Percentiles rank a stretch among this genome's conserved stretches.
Evolutionary conservation across 1,139 yeast species (phyloP).

Genomic region (Saccharomyces hybrid): DNA sequence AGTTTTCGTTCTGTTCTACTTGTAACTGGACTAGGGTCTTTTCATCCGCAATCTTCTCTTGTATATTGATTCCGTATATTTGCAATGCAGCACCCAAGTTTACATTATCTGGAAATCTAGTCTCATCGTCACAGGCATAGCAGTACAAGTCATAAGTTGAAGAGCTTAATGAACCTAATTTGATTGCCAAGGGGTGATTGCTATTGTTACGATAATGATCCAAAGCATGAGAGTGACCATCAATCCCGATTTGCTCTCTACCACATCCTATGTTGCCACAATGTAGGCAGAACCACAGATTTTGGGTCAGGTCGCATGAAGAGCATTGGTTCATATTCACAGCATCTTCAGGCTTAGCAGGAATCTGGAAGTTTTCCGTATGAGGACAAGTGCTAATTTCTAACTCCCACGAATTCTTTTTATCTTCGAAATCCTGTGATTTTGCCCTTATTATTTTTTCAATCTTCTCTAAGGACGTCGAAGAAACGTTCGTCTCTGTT

Average conservation of each 20-base stretch:
- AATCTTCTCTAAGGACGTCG: constrained; percentile 30
- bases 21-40: constrained; percentile 83
- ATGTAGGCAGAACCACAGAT: constrained; percentile 84
- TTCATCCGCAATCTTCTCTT: constrained; percentile 50
- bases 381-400: constrained; percentile 79
- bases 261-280: constrained; percentile 94
- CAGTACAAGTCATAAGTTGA: constrained; percentile 75
- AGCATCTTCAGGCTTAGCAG: constrained; percentile 20
- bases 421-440: constrained; percentile 61
- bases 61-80: constrained; percentile 64
- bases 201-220: constrained; percentile 49
- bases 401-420: constrained; percentile 86
- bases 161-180: constrained; percentile 78
- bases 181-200: constrained; percentile 76
- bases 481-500: constrained; percentile 8
- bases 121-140: constrained; percentile 83
- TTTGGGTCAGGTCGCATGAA: constrained; percentile 63
- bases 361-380: constrained; percentile 44
- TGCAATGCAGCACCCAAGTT: constrained; percentile 41
- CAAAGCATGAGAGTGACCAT: constrained; percentile 89
- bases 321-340: constrained; percentile 44
- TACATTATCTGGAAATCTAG: constrained; percentile 52
- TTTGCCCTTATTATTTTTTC: constrained; percentile 52
- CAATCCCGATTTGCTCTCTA: constrained; percentile 82
- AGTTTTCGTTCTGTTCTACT: constrained; percentile 82